These are phyloP conservation scores for Plenodomus tracheiphilus DNA, from an alignment of 2,329 filamentous ascomycete genomes.

Conservation along the genomic window DNA sequence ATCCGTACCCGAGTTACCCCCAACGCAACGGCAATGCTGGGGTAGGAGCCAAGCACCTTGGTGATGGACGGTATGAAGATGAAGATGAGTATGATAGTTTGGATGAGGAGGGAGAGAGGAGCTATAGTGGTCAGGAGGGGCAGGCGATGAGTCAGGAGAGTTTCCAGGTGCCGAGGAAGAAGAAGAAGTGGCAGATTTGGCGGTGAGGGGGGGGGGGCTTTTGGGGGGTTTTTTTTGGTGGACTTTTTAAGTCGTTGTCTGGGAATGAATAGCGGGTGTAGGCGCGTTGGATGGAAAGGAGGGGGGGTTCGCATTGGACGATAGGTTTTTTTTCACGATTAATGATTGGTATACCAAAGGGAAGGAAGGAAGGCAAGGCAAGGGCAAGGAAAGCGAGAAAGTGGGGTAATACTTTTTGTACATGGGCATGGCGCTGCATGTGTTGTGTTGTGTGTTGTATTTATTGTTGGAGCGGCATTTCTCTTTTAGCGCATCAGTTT, in stretches of 20 bases:
- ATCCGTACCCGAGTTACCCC: slow-evolving; percentile 25
- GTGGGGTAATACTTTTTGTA: too few species aligned
- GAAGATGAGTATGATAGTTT: slow-evolving; percentile 31
- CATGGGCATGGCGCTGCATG: neutral
- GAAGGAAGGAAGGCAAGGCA: neutral
- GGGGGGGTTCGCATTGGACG: neutral
- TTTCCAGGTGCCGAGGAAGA: slow-evolving; percentile 43
- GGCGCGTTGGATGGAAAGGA: too few species aligned
- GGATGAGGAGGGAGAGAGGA: slow-evolving; percentile 24
- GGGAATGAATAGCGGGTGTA: too few species aligned
- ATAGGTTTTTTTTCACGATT: neutral
- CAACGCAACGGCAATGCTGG: slow-evolving; percentile 27
- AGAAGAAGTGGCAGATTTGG: slow-evolving; percentile 47
- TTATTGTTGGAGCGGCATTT: too few species aligned
- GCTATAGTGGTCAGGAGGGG: slow-evolving; percentile 35
- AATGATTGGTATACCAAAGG: neutral
- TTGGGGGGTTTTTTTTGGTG: too few species aligned
- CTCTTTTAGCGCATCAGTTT: too few species aligned
- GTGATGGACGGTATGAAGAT: slow-evolving; percentile 36
- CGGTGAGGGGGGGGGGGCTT: slow-evolving; percentile 7
- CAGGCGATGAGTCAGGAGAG: slow-evolving; percentile 33
- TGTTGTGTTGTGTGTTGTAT: too few species aligned
- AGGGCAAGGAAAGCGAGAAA: too few species aligned
- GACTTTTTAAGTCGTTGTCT: too few species aligned
- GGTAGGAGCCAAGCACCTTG: slow-evolving; percentile 35